Base-by-base conservation (phyloP, 1,284 basidiomycete genomes). In the Naganishia liquefaciens region DNA sequence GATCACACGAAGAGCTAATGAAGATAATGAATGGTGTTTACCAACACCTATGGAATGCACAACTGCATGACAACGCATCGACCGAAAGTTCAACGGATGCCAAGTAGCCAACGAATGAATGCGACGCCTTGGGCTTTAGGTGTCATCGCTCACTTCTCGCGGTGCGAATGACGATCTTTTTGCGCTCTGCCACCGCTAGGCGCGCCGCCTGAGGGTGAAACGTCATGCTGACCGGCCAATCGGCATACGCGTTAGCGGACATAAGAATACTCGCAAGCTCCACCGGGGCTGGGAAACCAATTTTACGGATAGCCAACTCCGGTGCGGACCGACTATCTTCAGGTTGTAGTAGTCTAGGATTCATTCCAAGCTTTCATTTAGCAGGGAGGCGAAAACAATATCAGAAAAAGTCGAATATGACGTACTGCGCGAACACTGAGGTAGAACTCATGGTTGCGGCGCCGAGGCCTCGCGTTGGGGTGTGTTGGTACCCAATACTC, bases 1-100 rank as follows among this genome's bases (percentile, higher is more conserved):
- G 93, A n/a, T 91, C 89, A 0, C 93, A 96, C 75, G 88, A 91
- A 43, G 86, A 91, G 75, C 81, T 96, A 19, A 80, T 96, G 74
- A 83, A 80, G 46, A 78, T 78, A 13, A 84, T 84, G 3, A 73
- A 75, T 21, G 91, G 92, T 0, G 78, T 94, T 52, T 97, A 96
- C 78, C 80, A 85, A 68, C 83, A 85, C 67, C 89, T 96, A 85
- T 97, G 93, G 93, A 80, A 86, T 54, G 87, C 91, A 70, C 93
- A 96, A 75, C 73, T 80, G 63, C 75, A 76, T 9, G 77, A 78
- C 69, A 74, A 68, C 46, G 73, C 46, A 11, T 44, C 44, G 9
- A 6, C 52, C 19, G 50, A 54, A 6, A 25, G 51, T 19, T 25
- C 39, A 43, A 2, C 51, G 23, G 52, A 60, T 33, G 1, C 51